Evolutionary conservation across 1,284 basidiomycete genomes (phyloP).

Genomic region (Porodaedalea pini): DNA sequence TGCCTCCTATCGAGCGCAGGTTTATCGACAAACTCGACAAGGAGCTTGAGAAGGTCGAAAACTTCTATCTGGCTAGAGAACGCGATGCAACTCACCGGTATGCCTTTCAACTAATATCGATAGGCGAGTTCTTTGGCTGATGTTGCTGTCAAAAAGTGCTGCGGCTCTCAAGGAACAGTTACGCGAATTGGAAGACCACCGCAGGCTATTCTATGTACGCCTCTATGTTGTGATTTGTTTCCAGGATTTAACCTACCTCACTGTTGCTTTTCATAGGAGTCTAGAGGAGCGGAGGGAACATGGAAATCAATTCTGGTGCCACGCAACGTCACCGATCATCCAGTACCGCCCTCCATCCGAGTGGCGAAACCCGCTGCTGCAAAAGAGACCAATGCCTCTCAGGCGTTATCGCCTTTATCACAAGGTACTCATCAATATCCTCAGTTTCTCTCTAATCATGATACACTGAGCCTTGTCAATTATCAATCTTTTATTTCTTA

Average conservation of each 20-base stretch:
- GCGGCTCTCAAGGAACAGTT: conserved; percentile 65
- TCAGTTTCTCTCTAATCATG: too few species aligned
- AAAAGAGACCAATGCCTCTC: not conserved
- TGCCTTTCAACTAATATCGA: conserved; percentile 6
- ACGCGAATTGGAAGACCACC: conserved; percentile 67
- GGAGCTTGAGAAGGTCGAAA: conserved; percentile 79
- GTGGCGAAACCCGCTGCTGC: not conserved
- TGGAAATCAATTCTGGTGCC: conserved; percentile 21
- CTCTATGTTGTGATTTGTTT: not conserved
- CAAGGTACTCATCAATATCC: conserved; percentile 1
- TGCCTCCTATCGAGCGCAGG: conserved; percentile 37
- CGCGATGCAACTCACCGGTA: conserved; percentile 57
- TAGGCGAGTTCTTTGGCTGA: not conserved
- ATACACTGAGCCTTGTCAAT: not conserved
- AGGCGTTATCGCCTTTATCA: not conserved
- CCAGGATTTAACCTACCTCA: too few species aligned
- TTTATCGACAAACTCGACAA: conserved; percentile 76
- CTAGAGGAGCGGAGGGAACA: conserved; percentile 13
- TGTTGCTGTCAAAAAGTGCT: not conserved
- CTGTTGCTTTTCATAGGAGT: conserved; percentile 13
- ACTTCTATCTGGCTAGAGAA: conserved; percentile 77
- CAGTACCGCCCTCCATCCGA: not conserved
- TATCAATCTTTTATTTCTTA: too few species aligned
- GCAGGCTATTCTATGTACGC: conserved; percentile 15
- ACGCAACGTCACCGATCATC: conserved; percentile 17